phyloP scores from a whole-genome alignment of 441 rosid species.

The Erodium trifolium region DNA sequence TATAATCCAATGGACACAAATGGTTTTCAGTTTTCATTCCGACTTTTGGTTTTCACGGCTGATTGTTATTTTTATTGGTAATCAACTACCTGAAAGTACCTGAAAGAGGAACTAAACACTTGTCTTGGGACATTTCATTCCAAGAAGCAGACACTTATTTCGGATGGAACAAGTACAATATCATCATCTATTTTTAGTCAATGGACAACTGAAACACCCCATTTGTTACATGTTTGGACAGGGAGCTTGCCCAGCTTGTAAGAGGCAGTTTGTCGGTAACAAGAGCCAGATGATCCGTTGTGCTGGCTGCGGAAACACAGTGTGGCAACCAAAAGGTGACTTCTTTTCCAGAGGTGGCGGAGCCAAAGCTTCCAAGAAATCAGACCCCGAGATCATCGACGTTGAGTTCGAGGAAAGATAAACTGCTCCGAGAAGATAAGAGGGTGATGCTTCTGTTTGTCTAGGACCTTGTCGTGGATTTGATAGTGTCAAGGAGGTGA shows the following conservation, averaged over 20 bases:
- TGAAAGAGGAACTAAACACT: too few species aligned
- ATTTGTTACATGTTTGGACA: conserved; percentile 14
- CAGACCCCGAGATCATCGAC: conserved; percentile 62
- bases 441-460: too few species aligned
- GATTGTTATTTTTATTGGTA: too few species aligned
- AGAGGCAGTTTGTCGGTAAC: conserved; percentile 73
- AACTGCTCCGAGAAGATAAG: neutral
- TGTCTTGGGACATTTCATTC: too few species aligned
- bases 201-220: too few species aligned
- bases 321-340: conserved; percentile 83
- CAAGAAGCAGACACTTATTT: too few species aligned
- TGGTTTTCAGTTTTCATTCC: too few species aligned
- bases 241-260: conserved; percentile 93
- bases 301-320: conserved; percentile 69
- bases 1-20: too few species aligned
- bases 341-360: conserved; percentile 45
- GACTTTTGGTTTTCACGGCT: too few species aligned
- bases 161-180: too few species aligned
- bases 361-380: conserved; percentile 36
- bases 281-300: conserved; percentile 73
- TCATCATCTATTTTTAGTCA: too few species aligned
- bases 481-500: neutral
- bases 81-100: too few species aligned
- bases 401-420: conserved; percentile 87
- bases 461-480: neutral